Base-by-base conservation (phyloP, 306 rosid genomes). In the Lablab purpureus region DNA sequence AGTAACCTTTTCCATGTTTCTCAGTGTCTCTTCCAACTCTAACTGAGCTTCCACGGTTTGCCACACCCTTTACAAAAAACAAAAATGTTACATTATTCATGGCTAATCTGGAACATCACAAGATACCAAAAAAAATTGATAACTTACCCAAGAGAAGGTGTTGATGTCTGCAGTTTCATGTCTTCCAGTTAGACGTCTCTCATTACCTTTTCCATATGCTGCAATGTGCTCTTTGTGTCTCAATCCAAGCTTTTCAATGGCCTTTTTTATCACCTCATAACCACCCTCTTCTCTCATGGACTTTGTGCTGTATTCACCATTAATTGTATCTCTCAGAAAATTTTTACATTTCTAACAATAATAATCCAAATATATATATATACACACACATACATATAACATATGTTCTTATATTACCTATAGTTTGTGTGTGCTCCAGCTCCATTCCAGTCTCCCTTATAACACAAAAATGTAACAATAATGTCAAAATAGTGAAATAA, bases 11-110 rank as follows among this genome's bases (percentile, higher is more conserved):
- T 0, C 89, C 96, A 1, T 60, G 64, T 58, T 84, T 75, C 83
- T 91, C 93, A 3, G 93, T 91, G 37, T 89, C 96, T 45, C 96
- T 89, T 18, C 93, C 96, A 74, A 89, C 89, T 77, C 96, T 84
- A 49, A 91, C 27, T 0, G 96, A 89, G 3, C 87, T 87, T 76
- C 96, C 96, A 56, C 93, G 89, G 85, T 86, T 84, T 18, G 89
- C 96, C 60, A 91, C 90, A 52, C 93, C 96, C 90, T 89, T 79
- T 17, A 17, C 15, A 13, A 10, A 15, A 22, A n/a, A n/a, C n/a
- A n/a, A n/a, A 0, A 72, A 40, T 9, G 10, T 40, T 10, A 7
- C 12, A 40, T 10, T 2, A 10, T 40, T 40, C 9, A 9, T 10
- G 9, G 45, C 45, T 40, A 40, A 40, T 40, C 45, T 40, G 13